Evolutionary conservation across 1,284 basidiomycete genomes (phyloP).

Genomic region (Cryptococcus floricola): DNA sequence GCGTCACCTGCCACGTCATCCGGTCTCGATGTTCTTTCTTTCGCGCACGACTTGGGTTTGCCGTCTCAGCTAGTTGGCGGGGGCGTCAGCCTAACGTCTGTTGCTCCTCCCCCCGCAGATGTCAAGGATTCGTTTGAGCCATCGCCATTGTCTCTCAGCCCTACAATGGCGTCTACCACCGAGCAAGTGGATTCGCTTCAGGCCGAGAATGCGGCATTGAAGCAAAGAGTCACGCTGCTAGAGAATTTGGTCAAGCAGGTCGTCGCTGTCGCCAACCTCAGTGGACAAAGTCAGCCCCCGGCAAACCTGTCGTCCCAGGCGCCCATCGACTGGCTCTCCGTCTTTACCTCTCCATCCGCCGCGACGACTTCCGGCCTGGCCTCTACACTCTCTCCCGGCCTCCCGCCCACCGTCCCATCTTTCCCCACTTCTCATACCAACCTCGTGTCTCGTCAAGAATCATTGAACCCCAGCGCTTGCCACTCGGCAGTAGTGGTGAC

Average conservation of each 20-base stretch:
- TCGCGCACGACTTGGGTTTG: neutral
- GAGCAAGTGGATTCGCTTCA: neutral
- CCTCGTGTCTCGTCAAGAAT: slow-evolving; percentile 6
- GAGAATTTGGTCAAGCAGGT: slow-evolving; percentile 42
- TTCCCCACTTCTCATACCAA: slow-evolving; percentile 5
- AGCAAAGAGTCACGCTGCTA: slow-evolving; percentile 31
- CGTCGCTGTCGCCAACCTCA: slow-evolving; percentile 28
- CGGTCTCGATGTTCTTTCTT: neutral
- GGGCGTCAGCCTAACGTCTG: neutral
- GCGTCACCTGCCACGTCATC: neutral
- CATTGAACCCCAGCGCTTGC: slow-evolving; percentile 37
- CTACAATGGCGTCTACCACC: neutral
- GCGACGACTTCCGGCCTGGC: slow-evolving; percentile 12
- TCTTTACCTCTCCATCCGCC: neutral
- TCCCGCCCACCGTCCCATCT: slow-evolving; percentile 16
- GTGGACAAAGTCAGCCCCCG: slow-evolving; percentile 2
- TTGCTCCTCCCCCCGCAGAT: neutral
- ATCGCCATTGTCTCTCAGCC: slow-evolving; percentile 1
- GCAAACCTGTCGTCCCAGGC: neutral
- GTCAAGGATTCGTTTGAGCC: slow-evolving; percentile 2
- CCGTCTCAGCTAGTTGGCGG: neutral
- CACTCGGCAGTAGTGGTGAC: slow-evolving; percentile 47
- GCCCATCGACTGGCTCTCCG: neutral
- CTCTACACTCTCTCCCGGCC: slow-evolving; percentile 25
- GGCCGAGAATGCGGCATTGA: slow-evolving; percentile 32